A percentile compares a stretch with the other conserved stretches of the same genome.
Evolutionary conservation across 1,284 basidiomycete genomes (phyloP).

Genomic region (Peniophora sp.): DNA sequence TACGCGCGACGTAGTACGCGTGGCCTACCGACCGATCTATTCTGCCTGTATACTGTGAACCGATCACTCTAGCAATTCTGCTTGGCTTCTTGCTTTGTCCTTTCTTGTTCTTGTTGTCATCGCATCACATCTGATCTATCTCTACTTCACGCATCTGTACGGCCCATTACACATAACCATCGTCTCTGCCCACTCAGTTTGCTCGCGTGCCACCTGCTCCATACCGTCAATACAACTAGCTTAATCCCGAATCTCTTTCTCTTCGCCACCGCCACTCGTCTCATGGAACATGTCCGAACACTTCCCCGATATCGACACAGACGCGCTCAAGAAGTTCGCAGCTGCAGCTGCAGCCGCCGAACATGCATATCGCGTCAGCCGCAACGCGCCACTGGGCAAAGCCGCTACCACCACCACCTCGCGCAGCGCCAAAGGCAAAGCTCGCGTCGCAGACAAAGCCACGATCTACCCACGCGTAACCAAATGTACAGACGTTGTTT

Average conservation of each 20-base stretch:
- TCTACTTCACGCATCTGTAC: too few relatives aligned
- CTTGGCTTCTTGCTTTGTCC: too few relatives aligned
- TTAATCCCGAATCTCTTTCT: neutral
- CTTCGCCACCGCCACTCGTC: neutral
- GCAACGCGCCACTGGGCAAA: constrained; percentile 3
- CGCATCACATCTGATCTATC: too few relatives aligned
- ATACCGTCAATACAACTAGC: too few relatives aligned
- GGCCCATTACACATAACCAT: too few relatives aligned
- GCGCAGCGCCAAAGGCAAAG: constrained; percentile 6
- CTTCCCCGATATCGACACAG: constrained; percentile 13
- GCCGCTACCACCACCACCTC: neutral
- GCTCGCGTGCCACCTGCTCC: too few relatives aligned
- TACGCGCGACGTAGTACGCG: too few relatives aligned
- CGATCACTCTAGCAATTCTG: too few relatives aligned
- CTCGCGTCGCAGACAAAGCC: constrained; percentile 8
- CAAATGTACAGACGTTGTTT: constrained; percentile 11
- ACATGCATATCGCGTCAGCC: constrained; percentile 10
- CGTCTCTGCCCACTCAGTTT: too few relatives aligned
- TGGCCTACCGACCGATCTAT: too few relatives aligned
- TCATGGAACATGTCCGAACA: constrained; percentile 5
- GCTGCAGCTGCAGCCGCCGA: constrained; percentile 14
- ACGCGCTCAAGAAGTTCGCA: constrained; percentile 13
- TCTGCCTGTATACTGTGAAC: too few relatives aligned
- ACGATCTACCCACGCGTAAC: constrained; percentile 8
- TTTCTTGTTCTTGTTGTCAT: too few relatives aligned